These are phyloP conservation scores for Epichloe brachyelytri DNA, from an alignment of 2,329 filamentous ascomycete species.

Conservation along the genomic window DNA sequence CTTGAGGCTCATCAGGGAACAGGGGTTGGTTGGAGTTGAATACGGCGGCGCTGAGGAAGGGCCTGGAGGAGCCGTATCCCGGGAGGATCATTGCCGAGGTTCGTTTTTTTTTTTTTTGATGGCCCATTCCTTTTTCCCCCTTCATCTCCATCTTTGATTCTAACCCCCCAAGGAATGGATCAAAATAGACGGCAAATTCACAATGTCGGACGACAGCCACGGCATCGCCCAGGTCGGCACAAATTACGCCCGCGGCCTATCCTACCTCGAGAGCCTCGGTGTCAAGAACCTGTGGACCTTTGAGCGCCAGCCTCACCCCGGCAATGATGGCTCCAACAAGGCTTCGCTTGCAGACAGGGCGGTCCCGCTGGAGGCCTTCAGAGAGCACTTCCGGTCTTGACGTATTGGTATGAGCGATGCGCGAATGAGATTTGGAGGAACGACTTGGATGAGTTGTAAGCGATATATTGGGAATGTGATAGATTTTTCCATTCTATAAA, in stretches of 20 bases:
- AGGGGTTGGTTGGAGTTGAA: slow-evolving; percentile 86
- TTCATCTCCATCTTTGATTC: not conserved
- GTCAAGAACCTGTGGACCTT: slow-evolving; percentile 51
- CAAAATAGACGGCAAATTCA: slow-evolving; percentile 64
- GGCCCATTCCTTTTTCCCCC: too few species aligned
- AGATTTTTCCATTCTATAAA: too few species aligned
- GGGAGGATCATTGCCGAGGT: slow-evolving; percentile 65
- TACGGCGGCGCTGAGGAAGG: slow-evolving; percentile 76
- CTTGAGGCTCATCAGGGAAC: slow-evolving; percentile 52
- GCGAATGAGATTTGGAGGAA: too few species aligned
- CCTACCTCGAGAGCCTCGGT: slow-evolving; percentile 55
- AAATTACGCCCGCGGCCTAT: slow-evolving; percentile 60
- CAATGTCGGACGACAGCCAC: slow-evolving; percentile 91
- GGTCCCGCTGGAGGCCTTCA: slow-evolving; percentile 29
- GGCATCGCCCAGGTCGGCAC: slow-evolving; percentile 76
- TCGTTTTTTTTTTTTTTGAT: too few species aligned
- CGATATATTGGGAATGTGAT: too few species aligned
- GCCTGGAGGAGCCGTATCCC: slow-evolving; percentile 82
- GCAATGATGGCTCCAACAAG: slow-evolving; percentile 17
- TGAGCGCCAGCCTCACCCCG: slow-evolving; percentile 22
- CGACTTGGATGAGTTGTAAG: too few species aligned
- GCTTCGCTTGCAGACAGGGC: slow-evolving; percentile 28
- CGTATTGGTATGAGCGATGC: not conserved
- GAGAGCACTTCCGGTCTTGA: slow-evolving; percentile 14
- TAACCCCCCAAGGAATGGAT: slow-evolving; percentile 49